Evolutionary conservation across 306 rosid genomes (phyloP).

Genomic region (Dalbergia oliveri): DNA sequence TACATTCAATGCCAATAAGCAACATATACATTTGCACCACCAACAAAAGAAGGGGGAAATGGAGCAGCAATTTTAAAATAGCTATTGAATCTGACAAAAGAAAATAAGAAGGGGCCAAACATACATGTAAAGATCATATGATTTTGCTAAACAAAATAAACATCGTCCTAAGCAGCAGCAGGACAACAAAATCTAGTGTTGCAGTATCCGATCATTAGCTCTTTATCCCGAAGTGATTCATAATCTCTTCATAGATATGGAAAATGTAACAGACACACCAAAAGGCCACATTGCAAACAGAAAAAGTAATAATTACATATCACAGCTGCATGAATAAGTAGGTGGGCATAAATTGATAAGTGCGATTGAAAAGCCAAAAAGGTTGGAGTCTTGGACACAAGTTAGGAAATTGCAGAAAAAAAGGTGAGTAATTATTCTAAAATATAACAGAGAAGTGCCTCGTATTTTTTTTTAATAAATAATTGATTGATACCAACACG

Average conservation of each 20-base stretch:
- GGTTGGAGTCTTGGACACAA: neutral
- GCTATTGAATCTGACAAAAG: neutral
- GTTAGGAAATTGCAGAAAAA: neutral
- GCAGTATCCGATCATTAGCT: conserved; percentile 1
- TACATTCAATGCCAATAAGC: conserved; percentile 20
- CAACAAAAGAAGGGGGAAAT: conserved; percentile 1
- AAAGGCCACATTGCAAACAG: neutral
- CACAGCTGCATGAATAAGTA: neutral
- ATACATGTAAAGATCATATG: neutral
- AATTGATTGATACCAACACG: neutral
- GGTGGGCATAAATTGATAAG: conserved; percentile 9
- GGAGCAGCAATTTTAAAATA: neutral
- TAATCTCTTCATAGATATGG: neutral
- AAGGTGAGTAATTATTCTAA: neutral
- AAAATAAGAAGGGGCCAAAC: neutral
- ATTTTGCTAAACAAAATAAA: neutral
- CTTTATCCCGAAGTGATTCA: neutral
- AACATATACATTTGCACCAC: conserved; percentile 3
- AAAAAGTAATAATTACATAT: too few species aligned
- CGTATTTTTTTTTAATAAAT: neutral
- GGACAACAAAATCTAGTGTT: conserved; percentile 2
- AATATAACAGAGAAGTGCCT: conserved; percentile 11
- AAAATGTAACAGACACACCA: conserved; percentile 3
- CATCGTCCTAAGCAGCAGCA: neutral
- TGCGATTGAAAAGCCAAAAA: neutral